Percentiles rank a stretch among this genome's conserved stretches.
Conservation (phyloP, 2,329 filamentous ascomycete genomes). For the Diaporthe capsici region DNA sequence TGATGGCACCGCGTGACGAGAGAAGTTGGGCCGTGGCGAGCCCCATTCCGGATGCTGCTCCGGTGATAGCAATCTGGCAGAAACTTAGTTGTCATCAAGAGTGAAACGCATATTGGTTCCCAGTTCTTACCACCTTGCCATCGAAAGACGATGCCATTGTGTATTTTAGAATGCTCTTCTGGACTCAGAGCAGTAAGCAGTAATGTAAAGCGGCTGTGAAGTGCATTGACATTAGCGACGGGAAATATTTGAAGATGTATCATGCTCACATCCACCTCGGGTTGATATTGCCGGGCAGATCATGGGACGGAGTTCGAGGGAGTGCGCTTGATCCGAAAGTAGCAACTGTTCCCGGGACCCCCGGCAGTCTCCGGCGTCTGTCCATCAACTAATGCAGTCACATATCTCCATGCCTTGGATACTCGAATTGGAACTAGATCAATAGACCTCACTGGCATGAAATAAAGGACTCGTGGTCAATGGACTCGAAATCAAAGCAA, state of each 20-base stretch:
- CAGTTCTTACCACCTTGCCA: slow-evolving; percentile 7
- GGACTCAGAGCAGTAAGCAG: too few relatives aligned
- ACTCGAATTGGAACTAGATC: background rate
- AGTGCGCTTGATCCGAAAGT: background rate
- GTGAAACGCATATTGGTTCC: background rate
- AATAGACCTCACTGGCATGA: background rate
- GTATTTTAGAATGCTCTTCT: background rate
- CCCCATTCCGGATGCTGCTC: slow-evolving; percentile 1
- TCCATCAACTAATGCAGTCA: background rate
- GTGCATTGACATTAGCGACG: background rate
- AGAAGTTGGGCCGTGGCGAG: slow-evolving; percentile 7
- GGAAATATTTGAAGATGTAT: background rate
- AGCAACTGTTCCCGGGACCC: slow-evolving; percentile 2
- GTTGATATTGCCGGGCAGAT: too few relatives aligned
- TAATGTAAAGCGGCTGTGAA: too few relatives aligned
- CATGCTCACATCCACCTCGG: background rate
- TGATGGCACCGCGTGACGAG: background rate
- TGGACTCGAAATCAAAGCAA: background rate
- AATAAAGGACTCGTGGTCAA: background rate
- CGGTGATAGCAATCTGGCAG: background rate
- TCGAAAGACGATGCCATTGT: slow-evolving; percentile 10
- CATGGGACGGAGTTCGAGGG: background rate
- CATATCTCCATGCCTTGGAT: background rate
- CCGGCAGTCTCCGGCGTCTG: background rate
- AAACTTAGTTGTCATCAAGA: background rate